These are phyloP conservation scores for Epicoccum sorghinum DNA, from an alignment of 2,329 filamentous ascomycete genomes.

Conservation along the genomic window DNA sequence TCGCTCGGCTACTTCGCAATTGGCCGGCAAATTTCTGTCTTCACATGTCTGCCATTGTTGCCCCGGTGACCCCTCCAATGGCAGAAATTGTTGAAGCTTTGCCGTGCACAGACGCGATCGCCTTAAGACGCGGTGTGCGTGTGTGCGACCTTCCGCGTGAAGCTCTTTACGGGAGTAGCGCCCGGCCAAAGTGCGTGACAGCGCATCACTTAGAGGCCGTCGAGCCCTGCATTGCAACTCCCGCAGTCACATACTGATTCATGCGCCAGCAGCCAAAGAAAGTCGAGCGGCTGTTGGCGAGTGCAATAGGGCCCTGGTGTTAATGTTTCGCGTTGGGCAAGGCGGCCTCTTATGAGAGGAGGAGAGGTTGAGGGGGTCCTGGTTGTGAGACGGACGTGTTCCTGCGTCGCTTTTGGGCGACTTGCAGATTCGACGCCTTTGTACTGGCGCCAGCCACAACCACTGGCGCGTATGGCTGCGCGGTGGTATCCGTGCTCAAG, in stretches of 20 bases:
- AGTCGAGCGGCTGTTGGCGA: neutral
- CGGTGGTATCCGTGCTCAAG: slow-evolving; percentile 16
- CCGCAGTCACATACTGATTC: slow-evolving; percentile 1
- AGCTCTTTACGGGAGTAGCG: slow-evolving; percentile 6
- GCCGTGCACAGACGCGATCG: slow-evolving; percentile 15
- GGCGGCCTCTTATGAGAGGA: slow-evolving; percentile 4
- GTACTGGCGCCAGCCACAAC: slow-evolving; percentile 15
- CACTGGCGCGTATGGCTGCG: slow-evolving; percentile 5
- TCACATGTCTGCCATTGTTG: slow-evolving; percentile 13
- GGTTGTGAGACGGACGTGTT: slow-evolving; percentile 8
- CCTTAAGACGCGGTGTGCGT: slow-evolving; percentile 11
- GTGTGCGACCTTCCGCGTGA: neutral
- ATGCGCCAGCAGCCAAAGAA: slow-evolving; percentile 13
- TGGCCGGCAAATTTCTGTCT: slow-evolving; percentile 8
- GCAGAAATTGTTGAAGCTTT: slow-evolving; percentile 7
- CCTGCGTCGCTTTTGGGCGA: slow-evolving; percentile 9
- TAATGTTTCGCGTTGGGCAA: slow-evolving; percentile 8
- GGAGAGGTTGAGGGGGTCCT: slow-evolving; percentile 1
- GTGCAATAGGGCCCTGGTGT: slow-evolving; percentile 1
- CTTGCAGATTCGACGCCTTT: slow-evolving; percentile 1
- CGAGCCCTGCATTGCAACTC: slow-evolving; percentile 7
- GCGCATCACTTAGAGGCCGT: slow-evolving; percentile 13
- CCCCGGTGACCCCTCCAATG: too few species aligned
- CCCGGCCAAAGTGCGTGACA: slow-evolving; percentile 7
- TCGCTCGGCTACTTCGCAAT: slow-evolving; percentile 9